Conservation (phyloP, 2,329 filamentous ascomycete genomes). For the Exophiala calicioides region DNA sequence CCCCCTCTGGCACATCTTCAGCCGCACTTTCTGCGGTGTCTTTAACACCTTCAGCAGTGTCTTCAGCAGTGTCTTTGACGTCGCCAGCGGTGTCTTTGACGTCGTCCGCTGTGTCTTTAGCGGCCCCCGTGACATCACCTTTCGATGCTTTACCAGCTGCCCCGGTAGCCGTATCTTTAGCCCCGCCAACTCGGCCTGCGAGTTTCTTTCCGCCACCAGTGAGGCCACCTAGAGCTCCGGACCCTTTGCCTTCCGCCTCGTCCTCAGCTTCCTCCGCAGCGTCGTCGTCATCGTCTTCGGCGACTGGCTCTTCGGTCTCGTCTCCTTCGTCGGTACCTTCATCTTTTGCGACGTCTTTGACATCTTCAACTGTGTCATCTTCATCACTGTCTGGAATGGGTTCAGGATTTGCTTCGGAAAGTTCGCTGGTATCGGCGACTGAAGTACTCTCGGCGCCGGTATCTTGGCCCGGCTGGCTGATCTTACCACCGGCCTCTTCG, state of each 20-base stretch:
- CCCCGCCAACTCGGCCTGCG: constrained; percentile 30
- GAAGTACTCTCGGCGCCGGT: constrained; percentile 28
- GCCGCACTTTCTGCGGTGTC: constrained; percentile 21
- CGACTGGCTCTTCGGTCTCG: constrained; percentile 43
- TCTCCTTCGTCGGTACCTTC: constrained; percentile 27
- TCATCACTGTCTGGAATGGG: constrained; percentile 28
- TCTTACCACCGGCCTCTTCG: constrained; percentile 25
- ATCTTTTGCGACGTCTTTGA: constrained; percentile 24
- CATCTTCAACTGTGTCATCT: constrained; percentile 23
- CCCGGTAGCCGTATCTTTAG: constrained; percentile 31
- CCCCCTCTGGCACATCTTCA: constrained; percentile 19
- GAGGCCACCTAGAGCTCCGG: constrained; percentile 24
- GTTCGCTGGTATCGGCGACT: constrained; percentile 30
- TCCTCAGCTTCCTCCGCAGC: constrained; percentile 32
- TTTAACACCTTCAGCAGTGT: constrained; percentile 35
- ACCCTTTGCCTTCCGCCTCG: constrained; percentile 33
- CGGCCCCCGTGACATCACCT: constrained; percentile 29
- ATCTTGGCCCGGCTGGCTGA: constrained; percentile 30
- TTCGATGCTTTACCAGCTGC: constrained; percentile 28
- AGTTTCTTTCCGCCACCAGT: constrained; percentile 31
- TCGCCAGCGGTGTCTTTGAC: constrained; percentile 37
- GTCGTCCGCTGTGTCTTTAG: constrained; percentile 35
- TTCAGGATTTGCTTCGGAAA: constrained; percentile 30
- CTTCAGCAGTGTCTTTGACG: constrained; percentile 42
- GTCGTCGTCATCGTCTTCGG: constrained; percentile 55